Base-by-base conservation (phyloP, 2,329 filamentous ascomycete genomes). In the Pseudopithomyces maydicus region DNA sequence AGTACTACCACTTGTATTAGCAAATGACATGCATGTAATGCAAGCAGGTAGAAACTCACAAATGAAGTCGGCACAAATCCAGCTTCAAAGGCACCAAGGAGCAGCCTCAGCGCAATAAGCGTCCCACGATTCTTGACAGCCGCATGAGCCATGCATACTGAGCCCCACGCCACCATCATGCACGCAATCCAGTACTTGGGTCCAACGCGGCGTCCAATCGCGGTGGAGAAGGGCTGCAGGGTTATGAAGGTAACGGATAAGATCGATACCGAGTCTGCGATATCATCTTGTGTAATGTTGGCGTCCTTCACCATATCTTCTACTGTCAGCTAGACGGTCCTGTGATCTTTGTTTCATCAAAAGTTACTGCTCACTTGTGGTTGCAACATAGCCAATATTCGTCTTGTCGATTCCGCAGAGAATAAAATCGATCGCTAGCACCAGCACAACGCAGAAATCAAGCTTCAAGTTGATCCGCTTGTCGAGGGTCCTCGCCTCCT, bases 391-490 rank as follows among this genome's bases (percentile, higher is more conserved):
- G 6, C 57, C 57, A 41, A 59, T 49, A 29, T 59, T 59, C 15
- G 54, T 55, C 35, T 59, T 59, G 39, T 57, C 57, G 38, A 59
- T 59, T 10, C 56, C 54, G 22, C 48, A 52, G 4, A 52, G 49
- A 19, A 59, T 47, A 44, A 59, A 59, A 35, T 52, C 47, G 7
- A 59, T 52, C 11, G 56, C 53, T 2, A 59, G 53, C 1, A 59
- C 26, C 22, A 56, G 33, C 15, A 59, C 54, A 7, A 59, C 54
- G n/a, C 39, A 33, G 32, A 45, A 52, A 26, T 59, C 56, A 3
- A 52, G n/a, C 41, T 59, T 59, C 4, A 52, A 32, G 23, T 59
- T 56, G 6, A 59, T 49, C 17, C 14, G 22, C 39, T 41, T 42
- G 23, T 59, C 54, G 14, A 59, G 49, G 12, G 38, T 35, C 35